Percentiles rank a stretch among this genome's conserved stretches.
Conservation (phyloP, 1,284 basidiomycete genomes). For the Naganishia liquefaciens region DNA sequence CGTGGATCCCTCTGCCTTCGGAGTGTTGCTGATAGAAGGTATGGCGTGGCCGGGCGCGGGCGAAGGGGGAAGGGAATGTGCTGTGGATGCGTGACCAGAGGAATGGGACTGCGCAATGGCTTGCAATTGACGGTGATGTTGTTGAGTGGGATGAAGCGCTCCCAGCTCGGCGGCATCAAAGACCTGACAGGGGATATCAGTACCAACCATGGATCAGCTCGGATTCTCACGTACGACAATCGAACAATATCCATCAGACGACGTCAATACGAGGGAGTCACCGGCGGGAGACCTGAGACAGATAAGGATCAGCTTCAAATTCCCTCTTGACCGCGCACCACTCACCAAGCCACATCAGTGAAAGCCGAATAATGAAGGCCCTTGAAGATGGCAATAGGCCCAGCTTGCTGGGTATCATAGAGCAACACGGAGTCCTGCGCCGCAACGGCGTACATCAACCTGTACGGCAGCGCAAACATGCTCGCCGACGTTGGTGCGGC, state of each 20-base stretch:
- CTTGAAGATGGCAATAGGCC: conserved; percentile 87
- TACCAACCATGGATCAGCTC: no score
- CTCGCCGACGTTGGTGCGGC: conserved; percentile 39
- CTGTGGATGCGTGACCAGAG: conserved; percentile 45
- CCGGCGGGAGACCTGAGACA: conserved; percentile 90
- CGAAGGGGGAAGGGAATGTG: conserved; percentile 53
- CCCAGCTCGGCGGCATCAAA: conserved; percentile 82
- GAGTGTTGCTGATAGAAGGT: conserved; percentile 32
- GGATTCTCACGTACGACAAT: conserved; percentile 64
- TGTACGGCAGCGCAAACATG: conserved; percentile 85
- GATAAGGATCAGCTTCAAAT: background rate
- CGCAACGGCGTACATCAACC: conserved; percentile 93
- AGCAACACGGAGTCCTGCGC: conserved; percentile 95
- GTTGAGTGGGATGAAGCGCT: conserved; percentile 78
- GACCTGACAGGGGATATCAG: conserved; percentile 36
- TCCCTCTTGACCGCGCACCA: conserved; percentile 35
- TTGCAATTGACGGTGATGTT: conserved; percentile 79
- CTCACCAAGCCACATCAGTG: conserved; percentile 93
- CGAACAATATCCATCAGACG: conserved; percentile 96
- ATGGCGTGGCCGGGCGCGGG: conserved; percentile 49
- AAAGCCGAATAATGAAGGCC: conserved; percentile 98
- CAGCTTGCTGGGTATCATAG: conserved; percentile 95
- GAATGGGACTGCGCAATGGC: conserved; percentile 81
- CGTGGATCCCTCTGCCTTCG: no score
- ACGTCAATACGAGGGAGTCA: conserved; percentile 85